These are phyloP conservation scores for Rhodotorula sp. DNA, from an alignment of 1,284 basidiomycete genomes.

Conservation along the genomic window DNA sequence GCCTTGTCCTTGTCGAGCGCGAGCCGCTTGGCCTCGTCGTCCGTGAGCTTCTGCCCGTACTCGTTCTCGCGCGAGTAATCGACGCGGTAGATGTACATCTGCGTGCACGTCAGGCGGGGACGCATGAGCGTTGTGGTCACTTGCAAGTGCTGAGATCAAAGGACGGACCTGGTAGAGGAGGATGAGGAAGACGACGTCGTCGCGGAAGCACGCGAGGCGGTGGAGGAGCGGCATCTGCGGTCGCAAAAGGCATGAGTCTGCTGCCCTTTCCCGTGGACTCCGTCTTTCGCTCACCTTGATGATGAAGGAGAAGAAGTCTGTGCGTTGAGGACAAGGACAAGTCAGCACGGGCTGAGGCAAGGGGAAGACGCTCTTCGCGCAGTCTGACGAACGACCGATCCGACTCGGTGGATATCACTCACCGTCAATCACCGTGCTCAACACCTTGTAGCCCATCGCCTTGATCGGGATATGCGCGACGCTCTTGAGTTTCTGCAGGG, in stretches of 20 bases:
- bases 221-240: slow-evolving; percentile 83
- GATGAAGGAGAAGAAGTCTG: slow-evolving; percentile 40
- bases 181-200: slow-evolving; percentile 51
- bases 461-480: slow-evolving; percentile 80
- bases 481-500: slow-evolving; percentile 67
- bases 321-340: too few species aligned
- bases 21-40: slow-evolving; percentile 32
- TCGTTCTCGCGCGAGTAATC: slow-evolving; percentile 94
- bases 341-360: too few species aligned
- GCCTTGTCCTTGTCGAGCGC: slow-evolving; percentile 8
- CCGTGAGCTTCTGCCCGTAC: slow-evolving; percentile 59
- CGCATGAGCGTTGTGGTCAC: too few species aligned
- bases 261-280: too few species aligned
- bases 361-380: too few species aligned
- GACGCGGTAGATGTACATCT: slow-evolving; percentile 94
- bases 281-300: slow-evolving; percentile 1
- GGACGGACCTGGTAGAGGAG: slow-evolving; percentile 40
- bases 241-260: too few species aligned
- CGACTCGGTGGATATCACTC: too few species aligned
- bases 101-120: slow-evolving; percentile 12
- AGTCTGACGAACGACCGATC: too few species aligned
- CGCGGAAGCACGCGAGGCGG: slow-evolving; percentile 75
- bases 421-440: slow-evolving; percentile 24
- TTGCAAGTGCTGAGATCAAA: background rate
- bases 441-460: slow-evolving; percentile 68